Conservation (phyloP, 805 yeast species). For the Zygoascus ofunaensis region DNA sequence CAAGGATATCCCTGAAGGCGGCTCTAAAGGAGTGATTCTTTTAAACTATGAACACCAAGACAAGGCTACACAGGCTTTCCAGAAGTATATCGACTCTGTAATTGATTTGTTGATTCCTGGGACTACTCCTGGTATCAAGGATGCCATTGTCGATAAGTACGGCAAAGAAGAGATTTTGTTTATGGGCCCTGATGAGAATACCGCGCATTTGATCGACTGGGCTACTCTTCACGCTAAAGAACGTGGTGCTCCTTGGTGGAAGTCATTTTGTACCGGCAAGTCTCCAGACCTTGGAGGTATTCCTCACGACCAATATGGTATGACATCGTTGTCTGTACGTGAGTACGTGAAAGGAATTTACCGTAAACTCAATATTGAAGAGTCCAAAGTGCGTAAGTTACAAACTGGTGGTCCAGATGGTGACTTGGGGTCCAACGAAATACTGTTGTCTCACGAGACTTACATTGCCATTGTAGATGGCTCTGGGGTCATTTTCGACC, state of each 20-base stretch:
- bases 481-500: conserved; percentile 89
- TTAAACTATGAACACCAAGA: conserved; percentile 63
- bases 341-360: conserved; percentile 84
- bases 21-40: conserved; percentile 93
- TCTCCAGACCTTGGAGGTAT: conserved; percentile 89
- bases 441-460: conserved; percentile 72
- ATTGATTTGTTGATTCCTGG: conserved; percentile 74
- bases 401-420: conserved; percentile 99
- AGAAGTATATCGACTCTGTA: conserved; percentile 85
- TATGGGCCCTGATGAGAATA: conserved; percentile 99
- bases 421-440: conserved; percentile 93
- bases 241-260: conserved; percentile 98
- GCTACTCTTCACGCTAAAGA: conserved; percentile 87
- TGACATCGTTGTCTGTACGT: conserved; percentile 92
- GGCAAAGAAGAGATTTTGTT: conserved; percentile 81
- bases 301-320: conserved; percentile 96
- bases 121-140: conserved; percentile 65
- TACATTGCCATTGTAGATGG: conserved; percentile 92
- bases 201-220: conserved; percentile 94
- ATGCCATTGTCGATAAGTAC: conserved; percentile 74
- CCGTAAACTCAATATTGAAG: conserved; percentile 57
- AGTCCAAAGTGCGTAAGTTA: conserved; percentile 58
- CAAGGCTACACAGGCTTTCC: conserved; percentile 74
- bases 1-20: conserved; percentile 98
- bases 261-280: conserved; percentile 95